phyloP scores from a whole-genome alignment of 176 grass and related monocot species.

The Hordeum marinum region DNA sequence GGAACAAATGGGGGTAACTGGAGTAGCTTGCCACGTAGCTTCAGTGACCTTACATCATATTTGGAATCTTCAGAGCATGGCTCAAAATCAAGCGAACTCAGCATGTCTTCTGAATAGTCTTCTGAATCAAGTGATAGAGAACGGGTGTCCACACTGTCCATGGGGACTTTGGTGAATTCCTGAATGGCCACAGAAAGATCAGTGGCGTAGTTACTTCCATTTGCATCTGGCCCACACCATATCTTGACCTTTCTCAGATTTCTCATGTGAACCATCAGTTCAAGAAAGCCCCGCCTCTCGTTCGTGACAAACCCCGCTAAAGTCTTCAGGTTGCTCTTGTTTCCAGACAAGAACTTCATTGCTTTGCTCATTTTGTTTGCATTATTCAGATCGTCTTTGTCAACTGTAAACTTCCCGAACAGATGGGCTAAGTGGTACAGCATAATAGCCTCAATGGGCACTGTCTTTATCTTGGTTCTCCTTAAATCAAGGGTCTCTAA shows the following conservation, averaged over 20 bases:
- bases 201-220: neutral
- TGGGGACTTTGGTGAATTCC: slow-evolving; percentile 13
- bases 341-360: neutral
- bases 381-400: neutral
- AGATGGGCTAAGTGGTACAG: slow-evolving; percentile 12
- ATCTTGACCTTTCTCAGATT: slow-evolving; percentile 25
- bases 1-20: slow-evolving; percentile 18
- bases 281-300: neutral
- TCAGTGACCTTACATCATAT: slow-evolving; percentile 30
- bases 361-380: neutral
- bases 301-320: slow-evolving; percentile 12
- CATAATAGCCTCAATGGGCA: neutral
- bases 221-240: slow-evolving; percentile 4
- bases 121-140: slow-evolving; percentile 28
- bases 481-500: slow-evolving; percentile 24
- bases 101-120: neutral
- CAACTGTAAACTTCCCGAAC: slow-evolving; percentile 14
- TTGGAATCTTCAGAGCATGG: slow-evolving; percentile 22
- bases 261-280: neutral
- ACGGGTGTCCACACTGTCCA: neutral
- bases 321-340: slow-evolving; percentile 20
- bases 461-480: neutral
- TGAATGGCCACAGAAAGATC: slow-evolving; percentile 29
- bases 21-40: slow-evolving; percentile 16
- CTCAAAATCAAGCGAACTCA: slow-evolving; percentile 19